These are phyloP conservation scores for Alternaria sp. DNA, from an alignment of 2,329 filamentous ascomycete species.

Conservation along the genomic window DNA sequence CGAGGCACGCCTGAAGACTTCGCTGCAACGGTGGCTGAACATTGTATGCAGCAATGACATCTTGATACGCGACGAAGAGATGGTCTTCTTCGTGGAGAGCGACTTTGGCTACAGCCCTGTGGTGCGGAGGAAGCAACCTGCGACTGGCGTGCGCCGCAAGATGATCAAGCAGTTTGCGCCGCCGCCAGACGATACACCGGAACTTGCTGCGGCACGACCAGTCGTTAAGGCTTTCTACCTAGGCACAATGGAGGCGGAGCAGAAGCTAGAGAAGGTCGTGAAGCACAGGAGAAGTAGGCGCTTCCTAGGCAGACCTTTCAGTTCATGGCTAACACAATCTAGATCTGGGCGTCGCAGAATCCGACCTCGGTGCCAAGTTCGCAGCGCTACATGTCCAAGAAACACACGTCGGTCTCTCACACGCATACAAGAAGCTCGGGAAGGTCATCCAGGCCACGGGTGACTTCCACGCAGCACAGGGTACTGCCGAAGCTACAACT, in stretches of 20 bases:
- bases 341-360: slow-evolving; percentile 91
- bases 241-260: slow-evolving; percentile 93
- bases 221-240: slow-evolving; percentile 96
- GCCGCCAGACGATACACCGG: slow-evolving; percentile 94
- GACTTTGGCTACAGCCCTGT: slow-evolving; percentile 98
- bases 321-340: slow-evolving; percentile 34
- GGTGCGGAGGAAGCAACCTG: slow-evolving; percentile 93
- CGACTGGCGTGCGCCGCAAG: slow-evolving; percentile 92
- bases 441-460: slow-evolving; percentile 92
- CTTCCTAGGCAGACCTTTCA: neutral
- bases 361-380: slow-evolving; percentile 90
- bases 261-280: slow-evolving; percentile 94
- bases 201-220: slow-evolving; percentile 87
- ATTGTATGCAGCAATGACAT: slow-evolving; percentile 91
- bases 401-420: slow-evolving; percentile 82
- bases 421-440: slow-evolving; percentile 93
- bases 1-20: slow-evolving; percentile 83
- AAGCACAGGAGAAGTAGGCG: slow-evolving; percentile 82
- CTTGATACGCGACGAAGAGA: slow-evolving; percentile 93
- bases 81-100: slow-evolving; percentile 98
- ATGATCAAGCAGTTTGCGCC: slow-evolving; percentile 98
- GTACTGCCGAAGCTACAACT: slow-evolving; percentile 93
- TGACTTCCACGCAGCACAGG: slow-evolving; percentile 95
- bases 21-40: slow-evolving; percentile 94
- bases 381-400: slow-evolving; percentile 88